phyloP scores from a whole-genome alignment of 1,139 yeast species.

The Candida gigantensis region DNA sequence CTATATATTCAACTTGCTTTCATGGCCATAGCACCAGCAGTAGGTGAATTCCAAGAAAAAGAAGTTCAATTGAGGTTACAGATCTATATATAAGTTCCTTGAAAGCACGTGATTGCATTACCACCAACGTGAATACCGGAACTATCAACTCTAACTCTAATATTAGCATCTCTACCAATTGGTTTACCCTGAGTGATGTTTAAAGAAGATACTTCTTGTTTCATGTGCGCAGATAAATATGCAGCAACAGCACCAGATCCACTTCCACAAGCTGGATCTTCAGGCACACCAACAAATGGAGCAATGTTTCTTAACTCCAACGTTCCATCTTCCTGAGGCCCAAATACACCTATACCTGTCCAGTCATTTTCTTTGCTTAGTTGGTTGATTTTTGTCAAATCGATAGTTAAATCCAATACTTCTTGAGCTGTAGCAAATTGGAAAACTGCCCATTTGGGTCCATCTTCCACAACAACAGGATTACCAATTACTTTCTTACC shows the following conservation, averaged over 20 bases:
- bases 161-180: constrained; percentile 33
- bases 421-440: constrained; percentile 27
- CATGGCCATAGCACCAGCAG: too few relatives aligned
- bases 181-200: constrained; percentile 36
- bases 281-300: constrained; percentile 33
- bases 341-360: constrained; percentile 40
- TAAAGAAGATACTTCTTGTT: constrained; percentile 4
- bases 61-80: too few relatives aligned
- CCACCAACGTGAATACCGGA: constrained; percentile 25
- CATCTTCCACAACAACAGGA: constrained; percentile 20
- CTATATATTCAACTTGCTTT: too few relatives aligned
- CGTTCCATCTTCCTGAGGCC: constrained; percentile 21
- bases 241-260: constrained; percentile 44
- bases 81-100: constrained; percentile 19
- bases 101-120: constrained; percentile 29
- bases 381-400: constrained; percentile 22
- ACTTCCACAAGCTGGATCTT: constrained; percentile 57
- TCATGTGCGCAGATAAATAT: constrained; percentile 18
- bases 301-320: constrained; percentile 44
- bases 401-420: constrained; percentile 31
- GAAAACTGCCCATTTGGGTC: constrained; percentile 34
- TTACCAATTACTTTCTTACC: constrained; percentile 17
- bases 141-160: constrained; percentile 20
- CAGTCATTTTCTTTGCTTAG: constrained; percentile 21
- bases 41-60: too few relatives aligned